These are phyloP conservation scores for Suillus fuscotomentosus DNA, from an alignment of 768 basidiomycete genomes.

Conservation along the genomic window DNA sequence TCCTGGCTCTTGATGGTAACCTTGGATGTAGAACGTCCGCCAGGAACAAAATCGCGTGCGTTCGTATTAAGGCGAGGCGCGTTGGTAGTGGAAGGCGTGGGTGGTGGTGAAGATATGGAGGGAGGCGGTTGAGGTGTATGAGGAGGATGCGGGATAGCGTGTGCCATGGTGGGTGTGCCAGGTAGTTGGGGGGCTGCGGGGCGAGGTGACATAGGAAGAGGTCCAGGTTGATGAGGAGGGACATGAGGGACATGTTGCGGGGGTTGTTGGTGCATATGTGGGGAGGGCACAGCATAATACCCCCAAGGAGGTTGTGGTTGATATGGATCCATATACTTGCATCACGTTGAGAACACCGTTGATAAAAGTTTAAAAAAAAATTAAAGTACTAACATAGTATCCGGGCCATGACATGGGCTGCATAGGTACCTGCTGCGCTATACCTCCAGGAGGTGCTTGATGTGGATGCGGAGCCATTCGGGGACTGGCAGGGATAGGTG, in stretches of 20 bases:
- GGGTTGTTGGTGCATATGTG: slow-evolving; percentile 34
- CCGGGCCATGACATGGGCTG: slow-evolving; percentile 39
- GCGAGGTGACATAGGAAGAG: slow-evolving; percentile 71
- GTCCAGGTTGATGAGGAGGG: slow-evolving; percentile 36
- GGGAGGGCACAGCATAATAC: slow-evolving; percentile 37
- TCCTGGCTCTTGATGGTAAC: slow-evolving; percentile 62
- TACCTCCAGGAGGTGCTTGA: slow-evolving; percentile 47
- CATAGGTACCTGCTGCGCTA: slow-evolving; percentile 47
- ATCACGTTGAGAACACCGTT: slow-evolving; percentile 7
- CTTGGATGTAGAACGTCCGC: slow-evolving; percentile 37
- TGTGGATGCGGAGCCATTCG: slow-evolving; percentile 61
- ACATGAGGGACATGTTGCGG: slow-evolving; percentile 46
- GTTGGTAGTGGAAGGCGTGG: slow-evolving; percentile 59
- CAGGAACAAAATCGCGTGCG: slow-evolving; percentile 68
- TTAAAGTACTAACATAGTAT: slow-evolving; percentile 56
- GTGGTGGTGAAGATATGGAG: slow-evolving; percentile 55
- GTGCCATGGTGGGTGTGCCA: slow-evolving; percentile 66
- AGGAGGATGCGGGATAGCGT: slow-evolving; percentile 47
- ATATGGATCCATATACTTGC: slow-evolving; percentile 48
- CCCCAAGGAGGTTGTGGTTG: slow-evolving; percentile 33
- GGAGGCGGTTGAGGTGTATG: slow-evolving; percentile 49
- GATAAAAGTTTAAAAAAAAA: neutral
- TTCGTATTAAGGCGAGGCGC: slow-evolving; percentile 54
- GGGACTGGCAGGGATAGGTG: slow-evolving; percentile 59
- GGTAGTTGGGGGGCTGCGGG: slow-evolving; percentile 54